Evolutionary conservation across 257 asterid genomes (phyloP).

Genomic region (Primulina tabacum): DNA sequence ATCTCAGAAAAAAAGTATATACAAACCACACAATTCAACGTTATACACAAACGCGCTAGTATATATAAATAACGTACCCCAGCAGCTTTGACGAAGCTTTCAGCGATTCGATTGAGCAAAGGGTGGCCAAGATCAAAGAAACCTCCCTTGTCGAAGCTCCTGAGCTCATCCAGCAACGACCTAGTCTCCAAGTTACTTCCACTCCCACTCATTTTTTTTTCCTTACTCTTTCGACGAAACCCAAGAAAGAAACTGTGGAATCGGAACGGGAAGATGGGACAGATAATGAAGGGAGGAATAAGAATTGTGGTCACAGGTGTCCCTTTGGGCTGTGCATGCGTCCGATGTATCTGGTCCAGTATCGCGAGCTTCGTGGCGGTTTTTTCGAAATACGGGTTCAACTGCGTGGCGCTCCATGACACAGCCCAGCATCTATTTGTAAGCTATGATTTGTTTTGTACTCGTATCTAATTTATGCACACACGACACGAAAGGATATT

Average conservation of each 20-base stretch:
- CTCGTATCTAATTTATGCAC: too few relatives aligned
- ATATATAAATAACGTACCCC: constrained; percentile 40
- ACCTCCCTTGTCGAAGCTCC: constrained; percentile 49
- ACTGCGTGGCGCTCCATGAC: background rate
- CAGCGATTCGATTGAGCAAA: constrained; percentile 74
- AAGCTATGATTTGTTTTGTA: too few relatives aligned
- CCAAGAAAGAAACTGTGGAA: background rate
- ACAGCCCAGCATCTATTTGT: too few relatives aligned
- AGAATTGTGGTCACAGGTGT: constrained; percentile 32
- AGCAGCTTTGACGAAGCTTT: constrained; percentile 81
- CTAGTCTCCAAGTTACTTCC: constrained; percentile 58
- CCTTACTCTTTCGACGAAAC: background rate
- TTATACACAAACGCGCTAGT: too few relatives aligned
- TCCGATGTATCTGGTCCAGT: background rate
- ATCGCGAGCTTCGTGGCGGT: constrained; percentile 32
- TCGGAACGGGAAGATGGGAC: background rate
- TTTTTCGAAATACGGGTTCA: constrained; percentile 12
- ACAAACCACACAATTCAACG: too few relatives aligned
- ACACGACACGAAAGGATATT: too few relatives aligned
- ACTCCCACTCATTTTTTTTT: constrained; percentile 29
- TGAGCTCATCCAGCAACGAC: constrained; percentile 63
- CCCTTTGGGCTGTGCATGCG: constrained; percentile 23
- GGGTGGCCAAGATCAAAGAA: constrained; percentile 86
- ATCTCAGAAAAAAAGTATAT: too few relatives aligned
- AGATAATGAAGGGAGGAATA: background rate